phyloP scores from a whole-genome alignment of 1,139 yeast species.

The Diutina sp. region DNA sequence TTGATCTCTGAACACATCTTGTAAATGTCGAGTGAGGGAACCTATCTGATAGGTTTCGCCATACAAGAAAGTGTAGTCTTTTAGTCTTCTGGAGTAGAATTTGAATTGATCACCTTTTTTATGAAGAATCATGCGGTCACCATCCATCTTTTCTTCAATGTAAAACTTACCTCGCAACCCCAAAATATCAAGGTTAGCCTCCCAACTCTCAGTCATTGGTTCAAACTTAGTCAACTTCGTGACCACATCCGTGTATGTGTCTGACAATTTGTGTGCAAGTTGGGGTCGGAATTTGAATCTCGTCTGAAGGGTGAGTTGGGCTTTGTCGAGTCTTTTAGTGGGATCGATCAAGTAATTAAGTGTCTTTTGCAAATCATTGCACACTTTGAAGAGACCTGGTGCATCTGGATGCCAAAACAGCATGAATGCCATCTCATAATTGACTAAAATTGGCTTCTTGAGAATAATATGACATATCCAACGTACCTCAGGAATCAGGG shows the following conservation, averaged over 20 bases:
- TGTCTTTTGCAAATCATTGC: constrained; percentile 52
- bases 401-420: constrained; percentile 80
- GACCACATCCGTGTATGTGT: constrained; percentile 36
- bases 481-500: constrained; percentile 53
- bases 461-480: constrained; percentile 62
- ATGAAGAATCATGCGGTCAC: constrained; percentile 78
- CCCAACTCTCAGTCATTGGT: constrained; percentile 10
- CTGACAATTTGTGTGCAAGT: constrained; percentile 41
- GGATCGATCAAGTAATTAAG: constrained; percentile 49
- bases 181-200: constrained; percentile 8
- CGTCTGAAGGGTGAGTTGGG: constrained; percentile 34
- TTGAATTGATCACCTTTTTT: constrained; percentile 26
- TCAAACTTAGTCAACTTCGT: constrained; percentile 18
- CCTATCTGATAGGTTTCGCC: constrained; percentile 54
- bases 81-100: constrained; percentile 58
- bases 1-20: constrained; percentile 26
- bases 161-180: constrained; percentile 31
- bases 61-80: constrained; percentile 62
- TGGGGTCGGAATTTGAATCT: constrained; percentile 61
- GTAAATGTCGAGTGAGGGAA: constrained; percentile 44
- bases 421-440: constrained; percentile 50
- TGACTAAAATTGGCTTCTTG: constrained; percentile 42
- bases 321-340: constrained; percentile 21
- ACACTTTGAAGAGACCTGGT: constrained; percentile 45
- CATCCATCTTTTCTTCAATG: constrained; percentile 89